These are phyloP conservation scores for Hippophae rhamnoides DNA, from an alignment of 306 rosid species.

Conservation along the genomic window DNA sequence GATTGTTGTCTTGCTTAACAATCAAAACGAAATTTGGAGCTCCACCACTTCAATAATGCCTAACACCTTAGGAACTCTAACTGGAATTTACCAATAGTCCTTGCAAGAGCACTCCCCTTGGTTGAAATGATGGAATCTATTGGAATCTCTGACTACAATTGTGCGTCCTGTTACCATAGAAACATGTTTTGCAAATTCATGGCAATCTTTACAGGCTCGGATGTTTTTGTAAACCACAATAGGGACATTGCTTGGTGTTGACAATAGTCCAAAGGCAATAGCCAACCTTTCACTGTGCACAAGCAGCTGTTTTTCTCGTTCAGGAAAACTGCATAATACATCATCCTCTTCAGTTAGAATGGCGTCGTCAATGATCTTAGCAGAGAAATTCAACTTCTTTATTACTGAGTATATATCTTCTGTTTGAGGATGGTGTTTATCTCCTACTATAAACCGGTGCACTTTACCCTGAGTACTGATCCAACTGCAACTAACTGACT, in stretches of 20 bases:
- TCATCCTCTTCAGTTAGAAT: constrained; percentile 39
- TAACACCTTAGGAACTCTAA: not conserved
- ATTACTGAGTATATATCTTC: constrained; percentile 40
- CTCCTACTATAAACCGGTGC: constrained; percentile 47
- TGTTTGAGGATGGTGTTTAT: constrained; percentile 49
- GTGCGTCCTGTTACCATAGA: constrained; percentile 34
- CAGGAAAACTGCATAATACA: constrained; percentile 24
- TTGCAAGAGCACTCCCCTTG: constrained; percentile 47
- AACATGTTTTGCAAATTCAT: constrained; percentile 51
- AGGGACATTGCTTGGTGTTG: constrained; percentile 27
- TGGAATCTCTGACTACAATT: constrained; percentile 41
- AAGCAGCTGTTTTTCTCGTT: constrained; percentile 41
- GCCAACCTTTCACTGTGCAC: constrained; percentile 58
- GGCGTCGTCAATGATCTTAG: constrained; percentile 17
- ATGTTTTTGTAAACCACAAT: constrained; percentile 42
- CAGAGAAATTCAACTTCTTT: constrained; percentile 26
- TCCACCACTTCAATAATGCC: too few species aligned
- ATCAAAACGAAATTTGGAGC: too few species aligned
- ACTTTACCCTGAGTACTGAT: constrained; percentile 37
- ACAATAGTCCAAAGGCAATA: constrained; percentile 46
- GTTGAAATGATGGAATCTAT: constrained; percentile 46
- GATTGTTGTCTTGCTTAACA: too few species aligned
- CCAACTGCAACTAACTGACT: constrained; percentile 52
- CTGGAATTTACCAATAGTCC: constrained; percentile 39
- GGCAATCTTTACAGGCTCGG: constrained; percentile 49